These are phyloP conservation scores for Kwoniella sp. DNA, from an alignment of 768 basidiomycete genomes.

Conservation along the genomic window DNA sequence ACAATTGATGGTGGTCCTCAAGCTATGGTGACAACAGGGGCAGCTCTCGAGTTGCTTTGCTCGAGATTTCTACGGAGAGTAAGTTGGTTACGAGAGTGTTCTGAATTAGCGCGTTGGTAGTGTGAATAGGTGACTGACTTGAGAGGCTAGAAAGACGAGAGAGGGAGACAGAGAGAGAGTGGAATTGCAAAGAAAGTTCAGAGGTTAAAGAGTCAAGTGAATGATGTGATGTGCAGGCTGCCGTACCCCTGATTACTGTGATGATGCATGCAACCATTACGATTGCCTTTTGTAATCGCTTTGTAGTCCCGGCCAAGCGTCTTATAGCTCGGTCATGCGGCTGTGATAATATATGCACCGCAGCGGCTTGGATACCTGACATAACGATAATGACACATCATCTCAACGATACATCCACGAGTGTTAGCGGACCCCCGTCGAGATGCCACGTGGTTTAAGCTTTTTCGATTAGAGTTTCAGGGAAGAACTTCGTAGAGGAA, in stretches of 20 bases:
- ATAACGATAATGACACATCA: not conserved
- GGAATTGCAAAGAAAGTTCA: not conserved
- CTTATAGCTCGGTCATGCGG: too few species aligned
- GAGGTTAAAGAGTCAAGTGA: not conserved
- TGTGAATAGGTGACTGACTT: conserved; percentile 1
- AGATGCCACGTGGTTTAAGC: not conserved
- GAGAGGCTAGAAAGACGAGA: not conserved
- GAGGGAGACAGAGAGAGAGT: not conserved
- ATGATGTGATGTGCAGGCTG: not conserved
- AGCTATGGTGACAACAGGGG: not conserved
- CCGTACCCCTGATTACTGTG: too few species aligned
- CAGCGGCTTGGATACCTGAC: too few species aligned
- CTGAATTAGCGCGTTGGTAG: not conserved
- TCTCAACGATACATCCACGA: not conserved
- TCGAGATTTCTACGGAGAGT: too few species aligned
- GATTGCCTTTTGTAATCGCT: too few species aligned
- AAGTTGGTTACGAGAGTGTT: not conserved
- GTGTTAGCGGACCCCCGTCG: too few species aligned
- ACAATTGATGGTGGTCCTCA: not conserved
- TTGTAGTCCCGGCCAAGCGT: too few species aligned
- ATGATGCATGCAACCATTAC: too few species aligned
- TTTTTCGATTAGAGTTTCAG: not conserved
- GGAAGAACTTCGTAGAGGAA: not conserved
- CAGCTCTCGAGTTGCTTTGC: not conserved
- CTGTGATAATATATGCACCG: too few species aligned